Conservation (phyloP, 202 grass and related monocot genomes). For the Panicum virgatum region DNA sequence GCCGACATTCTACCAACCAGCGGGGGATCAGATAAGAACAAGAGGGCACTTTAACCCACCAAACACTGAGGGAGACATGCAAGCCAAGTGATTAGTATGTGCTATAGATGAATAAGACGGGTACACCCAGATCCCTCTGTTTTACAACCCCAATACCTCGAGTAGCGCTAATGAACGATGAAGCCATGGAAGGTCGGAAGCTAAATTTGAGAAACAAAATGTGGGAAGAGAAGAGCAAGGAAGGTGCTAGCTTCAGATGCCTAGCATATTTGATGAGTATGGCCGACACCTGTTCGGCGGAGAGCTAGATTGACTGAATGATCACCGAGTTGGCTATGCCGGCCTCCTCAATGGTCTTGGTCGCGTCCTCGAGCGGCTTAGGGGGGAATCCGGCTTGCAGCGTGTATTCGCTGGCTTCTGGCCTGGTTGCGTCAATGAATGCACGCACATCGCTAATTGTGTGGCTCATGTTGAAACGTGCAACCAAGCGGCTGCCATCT, state of each 20-base stretch:
- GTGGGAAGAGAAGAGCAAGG: background rate
- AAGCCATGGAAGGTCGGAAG: constrained; percentile 17
- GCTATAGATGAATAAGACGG: constrained; percentile 38
- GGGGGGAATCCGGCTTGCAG: constrained; percentile 84
- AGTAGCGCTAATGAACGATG: constrained; percentile 3
- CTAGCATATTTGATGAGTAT: background rate
- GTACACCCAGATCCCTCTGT: background rate
- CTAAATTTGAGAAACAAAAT: constrained; percentile 11
- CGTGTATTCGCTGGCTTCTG: constrained; percentile 57
- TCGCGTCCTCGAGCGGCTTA: constrained; percentile 61
- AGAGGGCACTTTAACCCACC: constrained; percentile 22
- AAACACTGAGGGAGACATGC: constrained; percentile 29
- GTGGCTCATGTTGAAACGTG: constrained; percentile 76
- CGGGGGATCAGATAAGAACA: constrained; percentile 39
- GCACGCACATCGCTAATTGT: constrained; percentile 75
- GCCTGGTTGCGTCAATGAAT: constrained; percentile 69
- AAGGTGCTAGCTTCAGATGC: constrained; percentile 24
- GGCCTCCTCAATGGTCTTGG: constrained; percentile 85
- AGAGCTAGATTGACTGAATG: constrained; percentile 75
- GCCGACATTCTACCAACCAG: constrained; percentile 24
- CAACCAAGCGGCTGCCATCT: constrained; percentile 77
- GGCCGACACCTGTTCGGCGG: background rate
- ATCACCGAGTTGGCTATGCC: constrained; percentile 89
- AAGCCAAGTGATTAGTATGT: constrained; percentile 36
- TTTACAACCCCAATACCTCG: constrained; percentile 34